phyloP scores from a whole-genome alignment of 768 basidiomycete species.

The Rossbeevera mucosa region DNA sequence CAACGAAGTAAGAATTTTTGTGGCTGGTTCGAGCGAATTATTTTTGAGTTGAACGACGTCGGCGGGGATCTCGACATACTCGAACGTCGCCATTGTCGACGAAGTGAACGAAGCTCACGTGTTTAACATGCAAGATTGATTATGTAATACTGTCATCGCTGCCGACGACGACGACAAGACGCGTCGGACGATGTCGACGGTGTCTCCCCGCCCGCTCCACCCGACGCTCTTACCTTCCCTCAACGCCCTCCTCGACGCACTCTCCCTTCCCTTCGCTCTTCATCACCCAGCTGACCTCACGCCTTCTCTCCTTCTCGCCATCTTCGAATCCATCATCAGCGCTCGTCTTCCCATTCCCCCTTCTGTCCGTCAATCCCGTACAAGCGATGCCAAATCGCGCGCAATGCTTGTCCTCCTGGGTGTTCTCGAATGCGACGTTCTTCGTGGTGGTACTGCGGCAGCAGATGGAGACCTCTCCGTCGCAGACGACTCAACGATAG shows the following conservation, averaged over 20 bases:
- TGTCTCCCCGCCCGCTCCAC: conserved; percentile 11
- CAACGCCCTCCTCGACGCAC: conserved; percentile 42
- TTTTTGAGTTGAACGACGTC: conserved; percentile 35
- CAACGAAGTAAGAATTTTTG: conserved; percentile 41
- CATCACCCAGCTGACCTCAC: conserved; percentile 59
- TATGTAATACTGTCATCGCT: no score
- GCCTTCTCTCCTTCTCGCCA: conserved; percentile 63
- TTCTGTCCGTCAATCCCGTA: conserved; percentile 35
- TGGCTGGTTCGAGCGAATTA: conserved; percentile 32
- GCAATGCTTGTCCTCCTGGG: conserved; percentile 75
- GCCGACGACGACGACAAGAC: conserved; percentile 6
- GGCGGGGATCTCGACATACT: conserved; percentile 40
- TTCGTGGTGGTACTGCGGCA: conserved; percentile 44
- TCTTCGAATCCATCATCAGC: conserved; percentile 59
- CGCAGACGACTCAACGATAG: conserved; percentile 18
- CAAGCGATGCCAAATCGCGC: conserved; percentile 43
- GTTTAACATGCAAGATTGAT: no score
- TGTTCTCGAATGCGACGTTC: conserved; percentile 61
- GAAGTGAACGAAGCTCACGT: neutral
- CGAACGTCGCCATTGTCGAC: conserved; percentile 31
- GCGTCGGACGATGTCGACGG: conserved; percentile 11
- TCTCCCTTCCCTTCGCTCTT: conserved; percentile 45
- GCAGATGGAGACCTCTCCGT: conserved; percentile 5
- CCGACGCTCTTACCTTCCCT: conserved; percentile 27
- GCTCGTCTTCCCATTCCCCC: conserved; percentile 46